Conservation (phyloP, 2,329 filamentous ascomycete genomes). For the Epicoccum sorghinum region DNA sequence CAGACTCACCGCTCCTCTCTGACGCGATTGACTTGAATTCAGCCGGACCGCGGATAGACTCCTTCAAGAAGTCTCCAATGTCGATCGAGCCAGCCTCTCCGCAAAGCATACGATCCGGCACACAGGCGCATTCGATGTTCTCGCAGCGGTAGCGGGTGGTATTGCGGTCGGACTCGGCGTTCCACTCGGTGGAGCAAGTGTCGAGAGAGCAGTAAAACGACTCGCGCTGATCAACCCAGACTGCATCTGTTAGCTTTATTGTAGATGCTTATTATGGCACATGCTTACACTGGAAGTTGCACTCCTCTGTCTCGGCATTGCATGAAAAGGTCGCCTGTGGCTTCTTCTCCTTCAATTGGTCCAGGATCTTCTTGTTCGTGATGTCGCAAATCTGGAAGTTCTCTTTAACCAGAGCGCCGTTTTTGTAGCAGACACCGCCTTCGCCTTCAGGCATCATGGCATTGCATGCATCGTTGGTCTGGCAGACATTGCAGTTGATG, state of each 20-base stretch:
- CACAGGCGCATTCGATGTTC: constrained; percentile 83
- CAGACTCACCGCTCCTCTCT: constrained; percentile 64
- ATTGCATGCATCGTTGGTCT: constrained; percentile 80
- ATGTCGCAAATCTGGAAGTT: constrained; percentile 99
- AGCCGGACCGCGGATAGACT: constrained; percentile 86
- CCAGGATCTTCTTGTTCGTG: constrained; percentile 91
- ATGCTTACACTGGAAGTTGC: constrained; percentile 88
- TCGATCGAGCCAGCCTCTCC: constrained; percentile 91
- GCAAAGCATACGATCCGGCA: constrained; percentile 91
- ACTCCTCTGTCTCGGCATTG: constrained; percentile 73
- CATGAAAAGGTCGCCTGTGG: constrained; percentile 96
- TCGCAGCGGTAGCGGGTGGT: constrained; percentile 84
- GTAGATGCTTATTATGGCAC: neutral
- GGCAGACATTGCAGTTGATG: constrained; percentile 96
- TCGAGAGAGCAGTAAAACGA: constrained; percentile 95
- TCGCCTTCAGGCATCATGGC: constrained; percentile 82
- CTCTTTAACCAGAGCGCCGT: constrained; percentile 87
- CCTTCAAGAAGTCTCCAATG: constrained; percentile 82
- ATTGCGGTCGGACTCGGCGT: constrained; percentile 74
- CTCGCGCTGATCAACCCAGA: constrained; percentile 93
- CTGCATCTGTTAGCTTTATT: constrained; percentile 53
- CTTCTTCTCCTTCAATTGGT: constrained; percentile 81
- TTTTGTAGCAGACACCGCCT: constrained; percentile 88
- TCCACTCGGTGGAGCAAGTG: constrained; percentile 75
- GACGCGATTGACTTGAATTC: constrained; percentile 74